Evolutionary conservation across 2,329 filamentous ascomycete species (phyloP).

Genomic region (Diaporthe eres): DNA sequence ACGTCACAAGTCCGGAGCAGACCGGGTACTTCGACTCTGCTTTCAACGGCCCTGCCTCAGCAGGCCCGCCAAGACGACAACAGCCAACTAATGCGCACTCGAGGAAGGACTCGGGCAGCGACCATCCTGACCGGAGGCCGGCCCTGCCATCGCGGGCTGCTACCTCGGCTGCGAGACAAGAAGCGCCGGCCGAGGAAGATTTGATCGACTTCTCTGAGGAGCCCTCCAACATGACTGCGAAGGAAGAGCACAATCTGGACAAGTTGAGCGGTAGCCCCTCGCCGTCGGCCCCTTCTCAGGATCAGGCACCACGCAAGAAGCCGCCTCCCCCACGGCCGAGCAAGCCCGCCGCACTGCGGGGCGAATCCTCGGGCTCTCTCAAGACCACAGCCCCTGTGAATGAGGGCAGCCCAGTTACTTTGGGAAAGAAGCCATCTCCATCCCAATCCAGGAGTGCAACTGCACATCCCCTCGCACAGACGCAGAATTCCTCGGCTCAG

Average conservation of each 20-base stretch:
- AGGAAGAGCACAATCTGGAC: conserved; percentile 52
- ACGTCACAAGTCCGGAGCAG: conserved; percentile 86
- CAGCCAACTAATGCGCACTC: conserved; percentile 33
- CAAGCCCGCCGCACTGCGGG: conserved; percentile 70
- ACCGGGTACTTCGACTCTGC: conserved; percentile 83
- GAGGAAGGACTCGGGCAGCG: conserved; percentile 42
- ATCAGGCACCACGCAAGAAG: conserved; percentile 48
- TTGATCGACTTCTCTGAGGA: conserved; percentile 74
- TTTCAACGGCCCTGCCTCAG: conserved; percentile 50
- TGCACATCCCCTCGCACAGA: conserved; percentile 57
- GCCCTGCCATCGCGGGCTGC: conserved; percentile 51
- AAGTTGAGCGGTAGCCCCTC: conserved; percentile 46
- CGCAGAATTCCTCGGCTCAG: conserved; percentile 57
- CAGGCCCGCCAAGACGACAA: conserved; percentile 45
- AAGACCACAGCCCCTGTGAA: conserved; percentile 45
- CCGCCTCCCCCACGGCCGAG: conserved; percentile 67
- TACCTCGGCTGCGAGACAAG: conserved; percentile 45
- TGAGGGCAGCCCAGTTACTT: conserved; percentile 50
- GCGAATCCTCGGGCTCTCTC: conserved; percentile 53
- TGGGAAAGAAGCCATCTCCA: conserved; percentile 51
- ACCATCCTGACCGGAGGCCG: conserved; percentile 48
- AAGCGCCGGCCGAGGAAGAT: conserved; percentile 65
- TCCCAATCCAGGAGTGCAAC: conserved; percentile 43
- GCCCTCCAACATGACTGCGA: conserved; percentile 55
- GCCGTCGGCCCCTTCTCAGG: conserved; percentile 27